Percentiles rank a stretch among this genome's conserved stretches.
Conservation (phyloP, 164 flowering plant species). For the Umbilicus rupestris region DNA sequence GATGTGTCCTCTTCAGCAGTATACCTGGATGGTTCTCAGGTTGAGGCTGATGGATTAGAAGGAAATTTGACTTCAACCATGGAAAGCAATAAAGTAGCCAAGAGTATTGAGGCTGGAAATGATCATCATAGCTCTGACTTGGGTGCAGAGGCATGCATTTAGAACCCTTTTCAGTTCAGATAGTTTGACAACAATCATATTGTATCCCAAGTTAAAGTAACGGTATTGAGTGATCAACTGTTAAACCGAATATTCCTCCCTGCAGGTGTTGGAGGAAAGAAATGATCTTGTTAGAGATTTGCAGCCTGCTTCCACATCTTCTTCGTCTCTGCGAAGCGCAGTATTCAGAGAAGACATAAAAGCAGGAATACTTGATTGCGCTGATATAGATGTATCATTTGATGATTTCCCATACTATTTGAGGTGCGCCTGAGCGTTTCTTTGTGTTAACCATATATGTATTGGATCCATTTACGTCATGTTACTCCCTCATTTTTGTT, state of each 20-base stretch:
- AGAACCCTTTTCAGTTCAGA: conserved; percentile 34
- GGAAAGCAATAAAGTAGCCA: conserved; percentile 41
- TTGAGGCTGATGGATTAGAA: conserved; percentile 51
- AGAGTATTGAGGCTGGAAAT: conserved; percentile 33
- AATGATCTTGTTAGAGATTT: conserved; percentile 48
- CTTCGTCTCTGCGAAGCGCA: conserved; percentile 37
- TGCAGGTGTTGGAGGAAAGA: conserved; percentile 51
- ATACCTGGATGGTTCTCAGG: conserved; percentile 37
- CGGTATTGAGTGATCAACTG: not conserved
- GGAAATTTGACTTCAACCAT: conserved; percentile 30
- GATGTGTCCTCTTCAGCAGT: conserved; percentile 34
- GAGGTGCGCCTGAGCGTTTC: conserved; percentile 31
- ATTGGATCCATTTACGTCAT: not conserved
- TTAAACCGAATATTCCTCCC: conserved; percentile 12
- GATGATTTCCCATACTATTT: conserved; percentile 71
- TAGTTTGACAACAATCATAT: conserved; percentile 10
- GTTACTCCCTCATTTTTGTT: not conserved
- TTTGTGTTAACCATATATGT: not conserved
- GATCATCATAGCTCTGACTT: conserved; percentile 38
- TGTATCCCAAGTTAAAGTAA: not conserved
- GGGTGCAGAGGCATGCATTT: conserved; percentile 43
- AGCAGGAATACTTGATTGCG: conserved; percentile 61
- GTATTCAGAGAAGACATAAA: conserved; percentile 56
- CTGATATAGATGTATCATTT: conserved; percentile 49
- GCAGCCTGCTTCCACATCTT: conserved; percentile 46